Evolutionary conservation across 805 yeast genomes (phyloP).

Genomic region (Saccharomycopsis amapae): DNA sequence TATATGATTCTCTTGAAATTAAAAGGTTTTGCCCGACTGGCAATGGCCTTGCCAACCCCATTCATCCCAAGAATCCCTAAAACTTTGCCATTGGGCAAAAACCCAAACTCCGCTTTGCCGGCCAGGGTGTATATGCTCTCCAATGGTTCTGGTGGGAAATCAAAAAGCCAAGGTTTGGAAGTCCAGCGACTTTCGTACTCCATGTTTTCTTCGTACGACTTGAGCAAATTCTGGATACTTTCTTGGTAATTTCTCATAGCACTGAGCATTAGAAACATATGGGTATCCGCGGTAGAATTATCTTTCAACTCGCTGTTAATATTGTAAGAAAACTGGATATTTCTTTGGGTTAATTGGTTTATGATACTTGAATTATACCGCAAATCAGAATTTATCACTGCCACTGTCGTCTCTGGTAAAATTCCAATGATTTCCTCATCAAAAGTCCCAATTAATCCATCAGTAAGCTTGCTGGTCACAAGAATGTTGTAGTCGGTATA

Average conservation of each 20-base stretch:
- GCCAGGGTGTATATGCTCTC: background rate
- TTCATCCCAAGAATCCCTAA: conserved; percentile 17
- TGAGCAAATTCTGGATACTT: conserved; percentile 1
- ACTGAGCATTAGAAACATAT: conserved; percentile 13
- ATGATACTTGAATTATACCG: conserved; percentile 4
- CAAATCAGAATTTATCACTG: conserved; percentile 4
- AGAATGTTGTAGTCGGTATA: conserved; percentile 6
- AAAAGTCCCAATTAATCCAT: conserved; percentile 3
- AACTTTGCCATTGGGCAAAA: conserved; percentile 11
- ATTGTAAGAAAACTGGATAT: conserved; percentile 14
- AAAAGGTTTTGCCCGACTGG: conserved; percentile 1
- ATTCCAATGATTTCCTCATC: conserved; percentile 10
- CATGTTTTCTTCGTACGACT: background rate
- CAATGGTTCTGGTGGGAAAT: conserved; percentile 3
- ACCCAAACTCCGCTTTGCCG: conserved; percentile 4
- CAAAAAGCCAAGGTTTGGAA: conserved; percentile 3
- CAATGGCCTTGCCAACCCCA: conserved; percentile 7
- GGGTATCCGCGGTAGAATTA: conserved; percentile 19
- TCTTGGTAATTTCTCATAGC: conserved; percentile 14
- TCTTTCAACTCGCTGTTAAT: conserved; percentile 12
- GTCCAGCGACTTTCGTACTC: background rate
- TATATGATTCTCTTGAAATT: conserved; percentile 12
- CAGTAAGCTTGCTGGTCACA: conserved; percentile 11
- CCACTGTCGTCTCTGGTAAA: conserved; percentile 12
- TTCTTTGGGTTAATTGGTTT: conserved; percentile 2